Percentiles rank a stretch among this genome's conserved stretches.
phyloP scores from a whole-genome alignment of 768 basidiomycete genomes.

The Tricholoma sp. region DNA sequence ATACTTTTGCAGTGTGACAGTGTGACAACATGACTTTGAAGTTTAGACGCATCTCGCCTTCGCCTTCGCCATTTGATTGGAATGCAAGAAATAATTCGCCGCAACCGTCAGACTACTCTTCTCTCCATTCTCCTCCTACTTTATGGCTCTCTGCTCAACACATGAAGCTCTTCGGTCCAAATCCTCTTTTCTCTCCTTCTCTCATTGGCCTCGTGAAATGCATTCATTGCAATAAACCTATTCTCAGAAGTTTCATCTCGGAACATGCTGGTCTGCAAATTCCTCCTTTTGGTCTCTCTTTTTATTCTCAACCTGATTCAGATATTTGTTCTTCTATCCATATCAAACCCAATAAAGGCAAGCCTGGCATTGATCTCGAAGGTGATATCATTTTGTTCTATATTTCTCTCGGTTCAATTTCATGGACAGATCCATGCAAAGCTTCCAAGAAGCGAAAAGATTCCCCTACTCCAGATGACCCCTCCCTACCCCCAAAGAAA shows the following conservation, averaged over 20 bases:
- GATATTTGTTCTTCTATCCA: slow-evolving; percentile 61
- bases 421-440: slow-evolving; percentile 33
- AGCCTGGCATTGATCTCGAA: slow-evolving; percentile 45
- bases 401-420: slow-evolving; percentile 6
- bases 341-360: slow-evolving; percentile 54
- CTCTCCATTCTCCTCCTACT: slow-evolving; percentile 68
- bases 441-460: slow-evolving; percentile 75
- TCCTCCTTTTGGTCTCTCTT: not conserved
- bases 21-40: slow-evolving; percentile 35
- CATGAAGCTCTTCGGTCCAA: slow-evolving; percentile 82
- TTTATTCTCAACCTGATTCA: slow-evolving; percentile 20
- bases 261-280: slow-evolving; percentile 64
- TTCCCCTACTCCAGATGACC: slow-evolving; percentile 65
- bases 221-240: slow-evolving; percentile 74
- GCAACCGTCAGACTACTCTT: slow-evolving; percentile 31
- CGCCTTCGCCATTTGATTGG: slow-evolving; percentile 62
- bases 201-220: slow-evolving; percentile 69
- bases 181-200: slow-evolving; percentile 60
- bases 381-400: slow-evolving; percentile 6
- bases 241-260: slow-evolving; percentile 65
- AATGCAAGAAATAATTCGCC: slow-evolving; percentile 38
- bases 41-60: slow-evolving; percentile 33
- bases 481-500: slow-evolving; percentile 66
- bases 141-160: slow-evolving; percentile 81
- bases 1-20: no score